A percentile compares a stretch with the other conserved stretches of the same genome.
Conservation (phyloP, 352 stramenopile species). For the Detonula confervacea region DNA sequence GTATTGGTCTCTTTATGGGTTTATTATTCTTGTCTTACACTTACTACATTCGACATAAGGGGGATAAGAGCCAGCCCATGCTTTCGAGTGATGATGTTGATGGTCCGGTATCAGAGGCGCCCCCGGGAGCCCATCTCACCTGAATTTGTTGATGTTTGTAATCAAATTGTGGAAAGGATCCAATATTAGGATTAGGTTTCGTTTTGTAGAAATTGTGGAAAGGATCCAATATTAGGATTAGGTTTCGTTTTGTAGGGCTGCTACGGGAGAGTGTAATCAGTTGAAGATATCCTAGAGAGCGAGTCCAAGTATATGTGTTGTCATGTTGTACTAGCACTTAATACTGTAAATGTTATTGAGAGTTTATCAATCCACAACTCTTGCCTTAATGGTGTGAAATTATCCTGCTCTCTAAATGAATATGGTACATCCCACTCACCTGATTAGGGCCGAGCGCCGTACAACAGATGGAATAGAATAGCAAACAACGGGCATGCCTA, state of each 20-base stretch:
- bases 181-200: too few species aligned
- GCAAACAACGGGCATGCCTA: too few species aligned
- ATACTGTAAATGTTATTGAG: constrained; percentile 4
- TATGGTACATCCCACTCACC: too few species aligned
- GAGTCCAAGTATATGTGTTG: too few species aligned
- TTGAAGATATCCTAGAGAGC: background rate
- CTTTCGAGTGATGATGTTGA: constrained; percentile 3
- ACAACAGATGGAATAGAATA: too few species aligned
- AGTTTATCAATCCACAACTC: too few species aligned
- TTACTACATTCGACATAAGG: constrained; percentile 53
- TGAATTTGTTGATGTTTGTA: background rate
- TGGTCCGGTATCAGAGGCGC: background rate
- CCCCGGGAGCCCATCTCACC: background rate
- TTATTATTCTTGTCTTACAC: constrained; percentile 48
- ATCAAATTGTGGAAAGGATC: background rate
- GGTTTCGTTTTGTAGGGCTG: constrained; percentile 13
- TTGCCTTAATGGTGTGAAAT: too few species aligned
- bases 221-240: background rate
- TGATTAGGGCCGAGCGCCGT: too few species aligned
- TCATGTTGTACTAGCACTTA: constrained; percentile 7
- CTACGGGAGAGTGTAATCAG: background rate
- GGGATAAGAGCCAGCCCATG: constrained; percentile 15
- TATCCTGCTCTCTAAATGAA: too few species aligned
- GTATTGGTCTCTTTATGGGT: constrained; percentile 12
- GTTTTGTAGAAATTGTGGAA: background rate